A percentile compares a stretch with the other conserved stretches of the same genome.
These are phyloP conservation scores for Solanum tarijense DNA, from an alignment of 257 asterid species.

Conservation along the genomic window DNA sequence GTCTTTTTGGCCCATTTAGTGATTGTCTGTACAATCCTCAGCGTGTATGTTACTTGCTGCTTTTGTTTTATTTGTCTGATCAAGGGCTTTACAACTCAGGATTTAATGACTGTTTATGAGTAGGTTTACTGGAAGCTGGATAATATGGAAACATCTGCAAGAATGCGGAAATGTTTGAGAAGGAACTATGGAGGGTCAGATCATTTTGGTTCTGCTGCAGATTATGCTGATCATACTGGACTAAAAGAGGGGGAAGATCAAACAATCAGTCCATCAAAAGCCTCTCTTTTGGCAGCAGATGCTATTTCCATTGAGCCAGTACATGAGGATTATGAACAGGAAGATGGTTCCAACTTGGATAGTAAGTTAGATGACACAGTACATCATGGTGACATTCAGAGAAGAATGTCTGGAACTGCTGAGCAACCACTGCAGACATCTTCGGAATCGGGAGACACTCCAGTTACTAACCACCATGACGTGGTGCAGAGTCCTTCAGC, in stretches of 20 bases:
- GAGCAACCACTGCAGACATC: conserved; percentile 34
- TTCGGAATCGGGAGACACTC: conserved; percentile 27
- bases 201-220: conserved; percentile 92
- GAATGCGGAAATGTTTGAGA: conserved; percentile 86
- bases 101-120: conserved; percentile 14
- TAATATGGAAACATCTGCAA: conserved; percentile 82
- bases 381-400: conserved; percentile 32
- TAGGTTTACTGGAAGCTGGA: conserved; percentile 96
- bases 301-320: conserved; percentile 63
- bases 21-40: conserved; percentile 52
- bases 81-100: conserved; percentile 6
- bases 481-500: conserved; percentile 36
- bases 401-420: conserved; percentile 32
- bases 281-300: conserved; percentile 80
- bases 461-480: conserved; percentile 37
- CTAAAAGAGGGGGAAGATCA: conserved; percentile 38
- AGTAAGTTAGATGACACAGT: conserved; percentile 30
- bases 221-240: conserved; percentile 55
- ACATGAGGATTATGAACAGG: conserved; percentile 82
- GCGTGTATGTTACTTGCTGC: conserved; percentile 40
- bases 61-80: conserved; percentile 13
- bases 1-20: conserved; percentile 86
- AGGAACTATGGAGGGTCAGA: conserved; percentile 80
- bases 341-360: conserved; percentile 34
- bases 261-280: conserved; percentile 67